A percentile compares a stretch with the other conserved stretches of the same genome.
phyloP scores from a whole-genome alignment of 164 flowering plant genomes.

The Aristolochia contorta region DNA sequence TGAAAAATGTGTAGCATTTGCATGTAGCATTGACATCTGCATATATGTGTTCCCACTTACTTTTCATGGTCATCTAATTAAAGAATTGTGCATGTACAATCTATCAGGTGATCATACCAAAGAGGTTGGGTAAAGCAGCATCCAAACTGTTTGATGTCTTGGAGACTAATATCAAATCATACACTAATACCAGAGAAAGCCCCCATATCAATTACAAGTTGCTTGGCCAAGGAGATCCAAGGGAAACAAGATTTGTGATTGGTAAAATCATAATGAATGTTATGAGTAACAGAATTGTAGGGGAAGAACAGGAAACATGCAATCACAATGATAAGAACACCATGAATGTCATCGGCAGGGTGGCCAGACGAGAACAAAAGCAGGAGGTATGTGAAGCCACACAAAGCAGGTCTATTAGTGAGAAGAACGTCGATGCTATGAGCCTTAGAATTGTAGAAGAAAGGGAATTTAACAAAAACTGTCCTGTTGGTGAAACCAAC shows the following conservation, averaged over 20 bases:
- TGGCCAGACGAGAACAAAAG: background rate
- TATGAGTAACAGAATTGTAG: conserved; percentile 25
- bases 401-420: conserved; percentile 1
- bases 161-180: conserved; percentile 19
- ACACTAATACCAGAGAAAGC: conserved; percentile 14
- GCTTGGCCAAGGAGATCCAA: conserved; percentile 40
- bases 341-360: background rate
- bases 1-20: background rate
- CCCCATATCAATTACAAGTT: conserved; percentile 29
- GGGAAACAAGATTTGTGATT: conserved; percentile 57
- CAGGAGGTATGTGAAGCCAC: background rate
- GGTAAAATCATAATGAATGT: conserved; percentile 72
- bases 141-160: conserved; percentile 36
- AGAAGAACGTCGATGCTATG: background rate
- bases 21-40: background rate
- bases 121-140: conserved; percentile 21
- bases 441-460: background rate
- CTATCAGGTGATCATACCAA: conserved; percentile 53
- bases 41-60: background rate
- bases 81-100: background rate
- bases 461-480: background rate
- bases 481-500: too few relatives aligned
- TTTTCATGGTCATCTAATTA: background rate
- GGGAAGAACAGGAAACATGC: conserved; percentile 1
- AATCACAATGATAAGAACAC: background rate